These are phyloP conservation scores for Ramalina intermedia DNA, from an alignment of 495 filamentous ascomycete species.

Conservation along the genomic window DNA sequence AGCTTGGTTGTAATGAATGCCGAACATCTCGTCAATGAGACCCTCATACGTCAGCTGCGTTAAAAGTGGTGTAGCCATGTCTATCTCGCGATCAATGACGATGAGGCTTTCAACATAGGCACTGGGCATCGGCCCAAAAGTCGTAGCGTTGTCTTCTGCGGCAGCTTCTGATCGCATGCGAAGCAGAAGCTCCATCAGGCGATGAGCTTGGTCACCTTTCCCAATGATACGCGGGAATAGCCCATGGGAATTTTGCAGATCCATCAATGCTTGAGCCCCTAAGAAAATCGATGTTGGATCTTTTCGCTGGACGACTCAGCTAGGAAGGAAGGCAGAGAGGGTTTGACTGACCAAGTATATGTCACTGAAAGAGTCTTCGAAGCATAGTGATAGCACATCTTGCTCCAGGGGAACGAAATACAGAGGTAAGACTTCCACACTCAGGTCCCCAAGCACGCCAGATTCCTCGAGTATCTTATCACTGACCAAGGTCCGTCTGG, in stretches of 20 bases:
- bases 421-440: slow-evolving; percentile 68
- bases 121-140: slow-evolving; percentile 69
- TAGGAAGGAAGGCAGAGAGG: not conserved
- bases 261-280: slow-evolving; percentile 87
- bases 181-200: slow-evolving; percentile 73
- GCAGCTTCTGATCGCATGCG: slow-evolving; percentile 87
- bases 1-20: slow-evolving; percentile 73
- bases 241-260: slow-evolving; percentile 77
- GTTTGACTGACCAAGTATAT: slow-evolving; percentile 53
- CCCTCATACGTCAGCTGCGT: slow-evolving; percentile 97
- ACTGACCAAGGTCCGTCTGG: slow-evolving; percentile 79
- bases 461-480: slow-evolving; percentile 86
- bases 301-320: slow-evolving; percentile 45
- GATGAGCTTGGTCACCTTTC: slow-evolving; percentile 87
- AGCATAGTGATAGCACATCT: slow-evolving; percentile 81
- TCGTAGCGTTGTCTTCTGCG: slow-evolving; percentile 53
- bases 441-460: slow-evolving; percentile 86
- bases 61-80: slow-evolving; percentile 78
- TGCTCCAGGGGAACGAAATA: slow-evolving; percentile 84
- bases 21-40: slow-evolving; percentile 85
- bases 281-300: slow-evolving; percentile 82
- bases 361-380: slow-evolving; percentile 75
- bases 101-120: slow-evolving; percentile 76
- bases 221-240: slow-evolving; percentile 91
- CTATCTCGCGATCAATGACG: slow-evolving; percentile 88